Base-by-base conservation (phyloP, 1,284 basidiomycete species). In the Rhodotorula glutinis region DNA sequence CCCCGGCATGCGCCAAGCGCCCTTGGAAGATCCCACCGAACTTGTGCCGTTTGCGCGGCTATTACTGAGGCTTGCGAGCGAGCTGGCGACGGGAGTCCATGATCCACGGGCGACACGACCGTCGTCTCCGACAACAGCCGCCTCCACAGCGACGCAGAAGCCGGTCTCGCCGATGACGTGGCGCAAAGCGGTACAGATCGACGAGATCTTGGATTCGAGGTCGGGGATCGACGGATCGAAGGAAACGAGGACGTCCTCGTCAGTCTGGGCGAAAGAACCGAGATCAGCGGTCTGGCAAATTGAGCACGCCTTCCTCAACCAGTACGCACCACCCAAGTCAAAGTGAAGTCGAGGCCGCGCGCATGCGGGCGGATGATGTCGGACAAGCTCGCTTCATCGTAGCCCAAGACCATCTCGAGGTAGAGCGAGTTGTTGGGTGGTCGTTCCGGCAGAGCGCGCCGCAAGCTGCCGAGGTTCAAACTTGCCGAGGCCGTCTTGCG, bases 401-500 rank as follows among this genome's bases (percentile, higher is more conserved):
- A 72, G 3, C 76, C 76, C 44, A 76, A 72, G 14, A 76, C 75
- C 21, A 70, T 69, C 44, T 74, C 73, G 17, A 76, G 70, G 57
- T 67, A 61, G 13, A 71, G 56, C n/a, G 73, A 66, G 38, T 72
- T 72, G 57, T 69, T 63, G 29, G 57, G 58, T 41, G 62, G 56
- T 11, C 55, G 52, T 51, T 72, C 63, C 2, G 63, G 62, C 38
- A 68, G 33, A 7, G 63, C 57, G 21, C 57, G 57, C 21, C 72
- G 65, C 17, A 71, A 57, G 23, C 53, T 60, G 21, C 65, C 66
- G 47, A 70, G 56, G 49, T 44, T 61, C 30, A 69, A 60, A 1
- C 64, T 65, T 23, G 62, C 41, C 3, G 62, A 53, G 11, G 74
- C 49, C 23, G 55, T 38, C 52, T 70, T 73, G 51, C 60, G 67